Evolutionary conservation across 495 filamentous ascomycete species (phyloP), one percentile per base, ranked within the genome.

Genomic region (Xylaria bambusicola): DNA sequence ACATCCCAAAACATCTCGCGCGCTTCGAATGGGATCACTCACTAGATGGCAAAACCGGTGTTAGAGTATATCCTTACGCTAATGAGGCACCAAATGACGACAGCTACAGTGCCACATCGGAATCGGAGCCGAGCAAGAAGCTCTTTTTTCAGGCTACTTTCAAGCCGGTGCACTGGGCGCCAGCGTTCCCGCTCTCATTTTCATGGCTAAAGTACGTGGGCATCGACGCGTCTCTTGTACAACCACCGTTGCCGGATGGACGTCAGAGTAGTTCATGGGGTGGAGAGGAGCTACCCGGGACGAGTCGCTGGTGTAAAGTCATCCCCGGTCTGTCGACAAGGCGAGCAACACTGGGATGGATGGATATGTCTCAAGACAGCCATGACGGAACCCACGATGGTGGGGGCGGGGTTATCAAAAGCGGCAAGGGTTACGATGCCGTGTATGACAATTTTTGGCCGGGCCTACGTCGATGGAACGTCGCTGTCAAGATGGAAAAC

Each of bases 1-100:
- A 81, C 65, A 77, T 81, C 40, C 78, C 80, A 9, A 82, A 82
- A 63, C 80, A 82, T 64, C 71, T 83, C 15, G 81, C 80, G 21
- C 71, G 71, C 35, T 82, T 83, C 66, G 64, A 68, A 20, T 84
- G 78, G 71, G 74, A 67, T 6, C 63, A 73, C 18, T 54, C 63
- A n/a, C 64, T 67, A 2, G 64, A 69, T 53, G 69, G 68, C 15
- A 59, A 68, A 12, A 65, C 72, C n/a, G 68, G 63, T n/a, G 64
- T 83, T 52, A 61, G 73, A 23, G 75, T 84, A 41, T 81, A 64
- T 58, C 75, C 75, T 0, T n/a, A n/a, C n/a, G n/a, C n/a, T n/a
- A n/a, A n/a, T n/a, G n/a, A n/a, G n/a, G n/a, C n/a, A n/a, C n/a
- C n/a, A n/a, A n/a, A n/a, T n/a, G 65, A 75, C 45, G 74, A 74